These are phyloP conservation scores for Gossypium lobatum DNA, from an alignment of 441 rosid genomes.

Conservation along the genomic window DNA sequence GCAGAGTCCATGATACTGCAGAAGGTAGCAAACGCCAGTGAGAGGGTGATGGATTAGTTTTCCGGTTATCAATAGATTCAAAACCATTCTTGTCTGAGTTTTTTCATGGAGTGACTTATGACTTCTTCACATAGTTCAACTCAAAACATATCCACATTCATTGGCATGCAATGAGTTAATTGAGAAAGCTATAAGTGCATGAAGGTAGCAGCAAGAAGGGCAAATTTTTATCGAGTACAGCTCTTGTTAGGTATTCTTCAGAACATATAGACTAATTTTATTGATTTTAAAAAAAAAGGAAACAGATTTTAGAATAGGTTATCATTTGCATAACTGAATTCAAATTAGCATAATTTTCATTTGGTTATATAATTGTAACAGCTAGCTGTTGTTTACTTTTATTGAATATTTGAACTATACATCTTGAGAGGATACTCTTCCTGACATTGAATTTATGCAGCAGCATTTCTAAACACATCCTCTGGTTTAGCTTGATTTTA, in stretches of 20 bases:
- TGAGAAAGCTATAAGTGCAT: neutral
- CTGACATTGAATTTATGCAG: neutral
- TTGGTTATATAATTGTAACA: constrained; percentile 26
- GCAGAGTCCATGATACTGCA: constrained; percentile 94
- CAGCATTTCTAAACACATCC: neutral
- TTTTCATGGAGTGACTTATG: constrained; percentile 15
- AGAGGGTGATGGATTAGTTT: constrained; percentile 57
- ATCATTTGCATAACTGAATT: constrained; percentile 9
- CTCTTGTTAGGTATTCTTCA: neutral
- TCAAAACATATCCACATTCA: constrained; percentile 1
- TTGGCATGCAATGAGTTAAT: neutral
- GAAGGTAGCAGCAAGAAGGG: neutral
- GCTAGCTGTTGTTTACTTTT: constrained; percentile 7
- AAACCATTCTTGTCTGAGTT: constrained; percentile 19
- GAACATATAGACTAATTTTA: neutral
- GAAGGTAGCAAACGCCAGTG: constrained; percentile 83
- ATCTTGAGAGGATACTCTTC: neutral
- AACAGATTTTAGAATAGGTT: constrained; percentile 11
- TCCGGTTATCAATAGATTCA: constrained; percentile 4
- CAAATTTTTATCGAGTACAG: neutral
- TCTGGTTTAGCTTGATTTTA: too few species aligned
- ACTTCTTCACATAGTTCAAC: constrained; percentile 11
- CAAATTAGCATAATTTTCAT: constrained; percentile 17
- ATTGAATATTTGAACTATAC: neutral
- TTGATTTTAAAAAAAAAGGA: neutral